These are phyloP conservation scores for Ascobolus immersus DNA, from an alignment of 495 filamentous ascomycete genomes.

Conservation along the genomic window DNA sequence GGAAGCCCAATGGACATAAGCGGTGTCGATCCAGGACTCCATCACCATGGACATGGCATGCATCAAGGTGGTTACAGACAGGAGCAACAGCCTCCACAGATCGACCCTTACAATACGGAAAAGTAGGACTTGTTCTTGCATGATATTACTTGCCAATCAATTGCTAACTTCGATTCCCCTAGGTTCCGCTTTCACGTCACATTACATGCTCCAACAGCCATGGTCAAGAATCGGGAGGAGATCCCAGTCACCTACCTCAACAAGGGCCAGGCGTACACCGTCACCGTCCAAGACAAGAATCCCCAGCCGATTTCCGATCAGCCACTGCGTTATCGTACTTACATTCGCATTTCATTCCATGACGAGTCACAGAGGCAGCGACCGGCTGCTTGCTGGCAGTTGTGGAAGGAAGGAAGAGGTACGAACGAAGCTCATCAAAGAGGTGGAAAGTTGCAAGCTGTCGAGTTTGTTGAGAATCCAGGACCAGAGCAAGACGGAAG, in stretches of 20 bases:
- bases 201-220: conserved; percentile 84
- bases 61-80: conserved; percentile 30
- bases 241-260: conserved; percentile 92
- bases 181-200: conserved; percentile 83
- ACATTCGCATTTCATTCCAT: conserved; percentile 76
- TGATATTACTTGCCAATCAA: conserved; percentile 21
- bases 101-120: conserved; percentile 26
- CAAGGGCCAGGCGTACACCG: conserved; percentile 75
- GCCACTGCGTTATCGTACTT: conserved; percentile 48
- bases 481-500: conserved; percentile 46
- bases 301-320: conserved; percentile 23
- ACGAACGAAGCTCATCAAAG: conserved; percentile 72
- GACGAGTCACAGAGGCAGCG: conserved; percentile 68
- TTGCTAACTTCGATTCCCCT: conserved; percentile 22
- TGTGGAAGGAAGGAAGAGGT: conserved; percentile 88
- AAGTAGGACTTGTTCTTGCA: conserved; percentile 18
- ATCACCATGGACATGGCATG: conserved; percentile 45
- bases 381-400: conserved; percentile 65
- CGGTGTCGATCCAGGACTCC: conserved; percentile 54
- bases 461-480: conserved; percentile 68
- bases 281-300: conserved; percentile 50
- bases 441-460: conserved; percentile 65
- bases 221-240: conserved; percentile 66
- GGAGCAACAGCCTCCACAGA: conserved; percentile 24
- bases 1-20: conserved; percentile 34